Conservation (phyloP, 75 land plant genomes). For the Picea sitchensis region DNA sequence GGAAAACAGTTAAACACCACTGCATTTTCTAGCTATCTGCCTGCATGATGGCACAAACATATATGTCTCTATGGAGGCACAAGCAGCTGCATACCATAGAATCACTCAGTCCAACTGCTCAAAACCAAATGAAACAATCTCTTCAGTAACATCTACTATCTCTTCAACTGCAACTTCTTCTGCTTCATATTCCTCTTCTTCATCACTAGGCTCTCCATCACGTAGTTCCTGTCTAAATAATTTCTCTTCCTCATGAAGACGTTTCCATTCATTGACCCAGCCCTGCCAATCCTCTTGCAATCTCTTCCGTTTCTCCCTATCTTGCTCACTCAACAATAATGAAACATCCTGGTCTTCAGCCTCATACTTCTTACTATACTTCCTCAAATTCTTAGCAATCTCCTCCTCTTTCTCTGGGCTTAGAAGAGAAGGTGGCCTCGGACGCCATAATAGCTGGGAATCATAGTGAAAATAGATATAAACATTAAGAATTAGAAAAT, state of each 20-base stretch:
- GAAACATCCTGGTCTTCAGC: constrained; percentile 73
- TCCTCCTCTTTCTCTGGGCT: constrained; percentile 75
- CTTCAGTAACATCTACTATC: constrained; percentile 61
- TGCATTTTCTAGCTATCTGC: no score
- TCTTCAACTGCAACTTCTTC: constrained; percentile 87
- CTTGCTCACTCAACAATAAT: constrained; percentile 62
- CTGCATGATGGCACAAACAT: no score
- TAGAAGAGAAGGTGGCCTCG: constrained; percentile 82
- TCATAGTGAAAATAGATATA: background rate
- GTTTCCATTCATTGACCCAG: constrained; percentile 69
- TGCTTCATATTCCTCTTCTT: constrained; percentile 84
- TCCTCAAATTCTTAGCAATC: constrained; percentile 77
- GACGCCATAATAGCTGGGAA: constrained; percentile 80
- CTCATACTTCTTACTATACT: constrained; percentile 95
- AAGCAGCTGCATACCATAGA: no score
- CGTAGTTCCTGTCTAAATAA: constrained; percentile 46
- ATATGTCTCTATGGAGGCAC: no score
- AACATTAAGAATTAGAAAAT: background rate
- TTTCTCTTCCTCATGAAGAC: constrained; percentile 59
- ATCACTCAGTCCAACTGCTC: no score
- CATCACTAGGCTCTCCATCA: constrained; percentile 90
- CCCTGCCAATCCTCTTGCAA: constrained; percentile 76
- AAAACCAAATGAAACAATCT: constrained; percentile 44
- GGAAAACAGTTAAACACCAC: no score
- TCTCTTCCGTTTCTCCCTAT: constrained; percentile 67